A percentile compares a stretch with the other conserved stretches of the same genome.
phyloP scores from a whole-genome alignment of 2,329 filamentous ascomycete genomes.

The Neonectria ditissima region DNA sequence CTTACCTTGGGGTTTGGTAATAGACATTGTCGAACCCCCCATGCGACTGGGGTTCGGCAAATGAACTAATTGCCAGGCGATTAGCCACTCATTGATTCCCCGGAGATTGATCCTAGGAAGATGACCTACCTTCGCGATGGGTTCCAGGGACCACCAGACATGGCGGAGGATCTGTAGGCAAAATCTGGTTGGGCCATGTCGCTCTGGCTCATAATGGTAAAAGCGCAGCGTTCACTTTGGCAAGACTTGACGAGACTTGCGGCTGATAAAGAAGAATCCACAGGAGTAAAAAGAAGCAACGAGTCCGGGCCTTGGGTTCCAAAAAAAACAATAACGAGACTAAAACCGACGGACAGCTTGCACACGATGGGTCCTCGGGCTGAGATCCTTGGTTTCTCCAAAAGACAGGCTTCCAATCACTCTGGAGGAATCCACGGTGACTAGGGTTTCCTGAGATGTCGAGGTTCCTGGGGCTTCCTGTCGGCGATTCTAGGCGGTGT shows the following conservation, averaged over 20 bases:
- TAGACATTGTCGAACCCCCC: constrained; percentile 53
- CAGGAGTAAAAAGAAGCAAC: constrained; percentile 40
- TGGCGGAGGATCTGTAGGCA: constrained; percentile 60
- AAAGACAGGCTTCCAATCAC: constrained; percentile 44
- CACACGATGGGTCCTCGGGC: constrained; percentile 48
- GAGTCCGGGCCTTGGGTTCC: constrained; percentile 42
- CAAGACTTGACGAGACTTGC: constrained; percentile 43
- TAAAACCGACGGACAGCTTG: constrained; percentile 46
- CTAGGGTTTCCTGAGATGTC: constrained; percentile 47
- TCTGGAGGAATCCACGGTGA: constrained; percentile 44
- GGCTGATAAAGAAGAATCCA: constrained; percentile 49
- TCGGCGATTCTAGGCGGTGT: constrained; percentile 47
- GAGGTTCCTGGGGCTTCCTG: constrained; percentile 43
- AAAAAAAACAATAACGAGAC: constrained; percentile 42
- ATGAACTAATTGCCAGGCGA: constrained; percentile 49
- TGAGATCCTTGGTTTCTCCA: constrained; percentile 47
- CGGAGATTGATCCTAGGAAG: constrained; percentile 23
- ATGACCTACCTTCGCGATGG: constrained; percentile 64
- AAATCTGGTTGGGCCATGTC: constrained; percentile 62
- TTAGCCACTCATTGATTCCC: constrained; percentile 39
- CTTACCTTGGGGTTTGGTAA: constrained; percentile 56
- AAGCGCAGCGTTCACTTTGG: constrained; percentile 40
- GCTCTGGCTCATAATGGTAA: constrained; percentile 52
- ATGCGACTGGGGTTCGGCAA: constrained; percentile 47
- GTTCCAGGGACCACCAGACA: constrained; percentile 63